Base-by-base conservation (phyloP, 345 rosid genomes). In the Ceriops decandra region DNA sequence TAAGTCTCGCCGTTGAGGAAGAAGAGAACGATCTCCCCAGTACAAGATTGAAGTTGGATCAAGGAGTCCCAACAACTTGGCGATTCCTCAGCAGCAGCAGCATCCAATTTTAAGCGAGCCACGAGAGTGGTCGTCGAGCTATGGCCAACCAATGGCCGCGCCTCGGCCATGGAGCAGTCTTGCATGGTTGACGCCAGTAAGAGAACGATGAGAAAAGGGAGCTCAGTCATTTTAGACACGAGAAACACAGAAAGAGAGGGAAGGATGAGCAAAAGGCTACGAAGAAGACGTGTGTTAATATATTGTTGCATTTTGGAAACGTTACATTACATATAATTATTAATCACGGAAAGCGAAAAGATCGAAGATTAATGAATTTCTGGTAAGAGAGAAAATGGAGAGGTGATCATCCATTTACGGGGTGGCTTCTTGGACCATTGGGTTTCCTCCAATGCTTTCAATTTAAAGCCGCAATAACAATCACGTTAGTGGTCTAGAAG, bases 1-100 rank as follows among this genome's bases (percentile, higher is more conserved):
- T 86, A 81, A 2, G 89, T 85, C 76, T 89, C 92, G 33, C 92
- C 90, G n/a, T 87, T 85, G 42, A 87, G 77, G 69, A 89, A 89
- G 72, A 89, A 89, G 67, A 84, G 19, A 49, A 85, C 74, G 3
- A 89, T 69, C 79, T 85, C 92, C 1, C 92, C 96, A 0, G 88
- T 80, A 56, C 96, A 87, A 24, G 91, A 68, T 62, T 87, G 88
- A 22, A 87, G 86, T 75, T 85, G 83, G 66, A 83, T 68, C 79
- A 87, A 32, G 19, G 92, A 85, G 63, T 80, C 89, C 96, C 92
- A 87, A 68, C 92, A 89, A 71, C 68, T 72, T 2, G 82, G 10
- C 17, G 89, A 71, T 46, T 76, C 85, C 16, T 81, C 79, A 17
- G 16, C 19, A 11, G 16, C 19, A 11, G 49, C 49, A 42, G 4